phyloP scores from a whole-genome alignment of 1,284 basidiomycete species.

The Inonotus obliquus region DNA sequence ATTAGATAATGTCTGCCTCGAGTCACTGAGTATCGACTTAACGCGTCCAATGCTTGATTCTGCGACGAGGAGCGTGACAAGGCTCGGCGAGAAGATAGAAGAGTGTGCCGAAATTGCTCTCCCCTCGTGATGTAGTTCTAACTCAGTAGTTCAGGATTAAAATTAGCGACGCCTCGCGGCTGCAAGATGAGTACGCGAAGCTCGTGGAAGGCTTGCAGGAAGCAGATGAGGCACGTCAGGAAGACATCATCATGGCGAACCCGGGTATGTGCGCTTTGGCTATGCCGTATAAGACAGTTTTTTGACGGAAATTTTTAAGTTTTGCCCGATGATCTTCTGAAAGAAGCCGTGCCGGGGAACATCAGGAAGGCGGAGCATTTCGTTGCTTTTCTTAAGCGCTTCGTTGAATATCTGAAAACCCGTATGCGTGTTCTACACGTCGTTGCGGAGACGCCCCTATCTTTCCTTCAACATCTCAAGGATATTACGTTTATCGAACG shows the following conservation, averaged over 20 bases:
- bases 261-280: conserved; percentile 52
- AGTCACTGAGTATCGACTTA: conserved; percentile 95
- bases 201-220: conserved; percentile 94
- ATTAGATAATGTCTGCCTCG: conserved; percentile 97
- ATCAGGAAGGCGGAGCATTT: conserved; percentile 99
- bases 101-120: conserved; percentile 55
- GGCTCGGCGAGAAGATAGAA: conserved; percentile 89
- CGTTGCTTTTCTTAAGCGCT: conserved; percentile 95
- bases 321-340: conserved; percentile 90
- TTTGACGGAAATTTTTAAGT: conserved; percentile 40
- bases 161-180: conserved; percentile 85
- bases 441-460: conserved; percentile 98
- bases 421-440: conserved; percentile 98
- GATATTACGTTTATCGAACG: conserved; percentile 99
- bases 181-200: conserved; percentile 97
- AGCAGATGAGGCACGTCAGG: conserved; percentile 55
- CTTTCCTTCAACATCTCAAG: conserved; percentile 97
- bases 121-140: background rate
- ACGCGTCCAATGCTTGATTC: conserved; percentile 99
- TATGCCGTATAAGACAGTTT: background rate
- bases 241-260: conserved; percentile 87
- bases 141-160: conserved; percentile 70
- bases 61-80: conserved; percentile 84
- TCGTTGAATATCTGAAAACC: conserved; percentile 99
- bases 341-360: conserved; percentile 96